phyloP scores from a whole-genome alignment of 257 asterid genomes.

The Lycium ferocissimum region DNA sequence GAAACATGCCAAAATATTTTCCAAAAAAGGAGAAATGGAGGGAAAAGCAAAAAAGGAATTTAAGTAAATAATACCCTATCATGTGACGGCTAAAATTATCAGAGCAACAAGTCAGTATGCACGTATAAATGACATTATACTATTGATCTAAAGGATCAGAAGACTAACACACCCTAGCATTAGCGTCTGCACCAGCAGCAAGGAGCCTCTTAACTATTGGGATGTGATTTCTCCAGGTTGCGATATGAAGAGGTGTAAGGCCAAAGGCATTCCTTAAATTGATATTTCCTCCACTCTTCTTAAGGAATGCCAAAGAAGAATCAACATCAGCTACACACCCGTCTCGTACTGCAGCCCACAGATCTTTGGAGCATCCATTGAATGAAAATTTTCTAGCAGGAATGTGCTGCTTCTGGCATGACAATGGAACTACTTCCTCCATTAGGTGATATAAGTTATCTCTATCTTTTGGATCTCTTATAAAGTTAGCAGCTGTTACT shows the following conservation, averaged over 20 bases:
- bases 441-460: conserved; percentile 34
- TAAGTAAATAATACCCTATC: conserved; percentile 26
- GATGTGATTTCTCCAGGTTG: conserved; percentile 92
- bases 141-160: conserved; percentile 40
- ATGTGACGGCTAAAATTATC: conserved; percentile 37
- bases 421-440: conserved; percentile 64
- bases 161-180: conserved; percentile 82
- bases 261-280: conserved; percentile 81
- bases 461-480: background rate
- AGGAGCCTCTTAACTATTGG: conserved; percentile 89
- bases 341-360: conserved; percentile 72
- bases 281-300: conserved; percentile 82
- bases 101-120: conserved; percentile 39
- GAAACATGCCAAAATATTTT: background rate
- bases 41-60: conserved; percentile 27
- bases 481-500: conserved; percentile 12
- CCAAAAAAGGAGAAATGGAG: conserved; percentile 4
- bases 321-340: conserved; percentile 82
- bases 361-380: conserved; percentile 59
- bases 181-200: conserved; percentile 98
- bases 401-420: conserved; percentile 62
- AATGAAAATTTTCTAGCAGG: conserved; percentile 49
- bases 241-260: conserved; percentile 87
- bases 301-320: conserved; percentile 62
- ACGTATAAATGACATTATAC: conserved; percentile 36